These are phyloP conservation scores for Alternaria conjuncta DNA, from an alignment of 2,329 filamentous ascomycete genomes.

Conservation along the genomic window DNA sequence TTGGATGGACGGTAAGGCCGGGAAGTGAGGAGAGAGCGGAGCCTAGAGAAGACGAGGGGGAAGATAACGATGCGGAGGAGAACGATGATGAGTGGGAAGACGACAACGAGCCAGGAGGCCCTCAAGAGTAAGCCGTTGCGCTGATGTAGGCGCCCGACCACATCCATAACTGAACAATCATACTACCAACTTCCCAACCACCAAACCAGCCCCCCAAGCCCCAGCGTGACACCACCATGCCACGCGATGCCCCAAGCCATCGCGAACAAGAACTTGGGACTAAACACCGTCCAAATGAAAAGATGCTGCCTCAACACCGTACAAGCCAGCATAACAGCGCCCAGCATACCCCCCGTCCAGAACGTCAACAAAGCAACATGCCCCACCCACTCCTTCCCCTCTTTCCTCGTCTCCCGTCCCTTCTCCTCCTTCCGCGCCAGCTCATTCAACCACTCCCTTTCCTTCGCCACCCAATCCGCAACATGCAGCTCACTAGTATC, in stretches of 20 bases:
- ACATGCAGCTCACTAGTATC: constrained; percentile 23
- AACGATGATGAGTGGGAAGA: not conserved
- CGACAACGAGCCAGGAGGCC: not conserved
- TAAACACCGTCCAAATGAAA: constrained; percentile 99
- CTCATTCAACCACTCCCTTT: constrained; percentile 33
- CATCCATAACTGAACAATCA: not conserved
- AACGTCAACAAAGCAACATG: constrained; percentile 72
- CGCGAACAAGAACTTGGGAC: constrained; percentile 91
- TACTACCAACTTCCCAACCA: constrained; percentile 38
- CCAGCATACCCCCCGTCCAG: constrained; percentile 69
- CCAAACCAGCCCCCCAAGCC: constrained; percentile 45
- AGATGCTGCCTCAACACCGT: constrained; percentile 83
- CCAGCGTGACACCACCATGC: constrained; percentile 65
- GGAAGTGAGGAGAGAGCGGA: not conserved
- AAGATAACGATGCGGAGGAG: not conserved
- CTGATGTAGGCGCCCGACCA: not conserved
- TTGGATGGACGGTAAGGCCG: not conserved
- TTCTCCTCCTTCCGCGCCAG: constrained; percentile 27
- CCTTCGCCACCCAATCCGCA: constrained; percentile 39
- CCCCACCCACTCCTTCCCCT: constrained; percentile 15
- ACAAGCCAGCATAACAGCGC: constrained; percentile 87
- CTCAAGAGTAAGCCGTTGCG: not conserved
- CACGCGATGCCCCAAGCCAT: constrained; percentile 87
- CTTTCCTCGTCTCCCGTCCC: constrained; percentile 12
- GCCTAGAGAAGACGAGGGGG: not conserved